phyloP scores from a whole-genome alignment of 495 filamentous ascomycete species.

The Neurospora tetraspora region DNA sequence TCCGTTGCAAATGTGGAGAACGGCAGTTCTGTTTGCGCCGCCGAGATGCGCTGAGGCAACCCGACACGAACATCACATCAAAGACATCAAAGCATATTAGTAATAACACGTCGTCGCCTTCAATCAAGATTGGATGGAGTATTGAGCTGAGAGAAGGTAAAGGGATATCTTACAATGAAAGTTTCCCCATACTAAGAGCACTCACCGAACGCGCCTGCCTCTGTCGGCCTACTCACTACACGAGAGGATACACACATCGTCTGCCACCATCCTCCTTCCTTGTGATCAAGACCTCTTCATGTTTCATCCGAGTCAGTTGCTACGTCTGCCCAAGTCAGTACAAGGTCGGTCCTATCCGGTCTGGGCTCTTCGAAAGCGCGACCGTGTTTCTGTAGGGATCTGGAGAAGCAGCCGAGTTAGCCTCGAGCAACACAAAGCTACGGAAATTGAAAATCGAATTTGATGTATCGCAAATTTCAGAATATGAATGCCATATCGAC shows the following conservation, averaged over 20 bases:
- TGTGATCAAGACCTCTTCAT: neutral
- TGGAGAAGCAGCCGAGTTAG: neutral
- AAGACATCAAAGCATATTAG: neutral
- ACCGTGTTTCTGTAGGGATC: neutral
- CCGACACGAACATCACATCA: neutral
- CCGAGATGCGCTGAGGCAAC: neutral
- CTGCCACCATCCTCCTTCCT: neutral
- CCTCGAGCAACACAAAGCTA: neutral
- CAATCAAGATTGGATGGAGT: neutral
- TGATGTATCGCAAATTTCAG: neutral
- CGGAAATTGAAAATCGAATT: neutral
- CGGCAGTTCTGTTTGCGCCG: neutral
- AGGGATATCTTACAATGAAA: neutral
- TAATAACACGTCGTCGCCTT: neutral
- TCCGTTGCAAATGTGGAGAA: neutral
- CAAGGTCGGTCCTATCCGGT: neutral
- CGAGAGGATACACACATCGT: neutral
- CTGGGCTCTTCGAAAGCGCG: neutral
- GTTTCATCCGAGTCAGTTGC: neutral
- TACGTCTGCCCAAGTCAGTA: neutral
- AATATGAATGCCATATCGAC: neutral
- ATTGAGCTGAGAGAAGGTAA: neutral
- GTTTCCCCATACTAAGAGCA: neutral
- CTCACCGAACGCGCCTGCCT: neutral
- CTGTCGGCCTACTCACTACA: neutral